Base-by-base conservation (phyloP, 2,329 filamentous ascomycete species). In the Bipolaris bicolor region DNA sequence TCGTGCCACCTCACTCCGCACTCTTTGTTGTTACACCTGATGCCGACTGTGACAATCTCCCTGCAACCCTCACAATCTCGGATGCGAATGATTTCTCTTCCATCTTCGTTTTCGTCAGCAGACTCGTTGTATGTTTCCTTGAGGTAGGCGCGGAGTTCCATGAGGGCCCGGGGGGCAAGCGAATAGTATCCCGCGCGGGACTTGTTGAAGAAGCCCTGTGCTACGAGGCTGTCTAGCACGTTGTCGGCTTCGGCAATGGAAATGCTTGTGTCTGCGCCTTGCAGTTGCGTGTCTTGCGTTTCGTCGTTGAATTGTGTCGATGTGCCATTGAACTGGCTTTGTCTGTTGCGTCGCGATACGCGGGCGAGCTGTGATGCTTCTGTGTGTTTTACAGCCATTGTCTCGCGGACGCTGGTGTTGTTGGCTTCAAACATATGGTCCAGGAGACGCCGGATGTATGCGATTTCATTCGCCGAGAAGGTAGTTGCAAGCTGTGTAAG, bases 381-480 rank as follows among this genome's bases (percentile, higher is more conserved):
- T 74, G 92, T 91, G 43, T 86, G 84, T 11, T 87, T 90, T 3
- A 98, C 80, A 3, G 91, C 92, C 85, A 97, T 88, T 24, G 92
- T 85, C 77, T 99, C 94, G 69, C 88, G 86, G n/a, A 86, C 82
- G 7, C 82, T 83, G 0, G 88, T 91, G 72, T 98, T 98, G 79
- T 92, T 88, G 18, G 86, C 89, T 62, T 96, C 91, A 72, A 98
- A 99, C 86, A 99, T 96, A 66, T 85, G 87, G 74, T 97, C 93
- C 0, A 99, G 84, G 3, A 97, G 76, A 7, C 95, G 84, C 77
- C 96, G 95, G 52, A 98, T 86, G 73, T 92, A 99, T 0, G 90
- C 87, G 31, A 98, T 90, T 79, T 98, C 93, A 65, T 97, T 92
- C 0, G 91, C 80, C 7, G 83, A 85, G 72, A 90, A 90, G 0